Conservation (phyloP, 768 basidiomycete genomes). For the Tulasnella sp. region DNA sequence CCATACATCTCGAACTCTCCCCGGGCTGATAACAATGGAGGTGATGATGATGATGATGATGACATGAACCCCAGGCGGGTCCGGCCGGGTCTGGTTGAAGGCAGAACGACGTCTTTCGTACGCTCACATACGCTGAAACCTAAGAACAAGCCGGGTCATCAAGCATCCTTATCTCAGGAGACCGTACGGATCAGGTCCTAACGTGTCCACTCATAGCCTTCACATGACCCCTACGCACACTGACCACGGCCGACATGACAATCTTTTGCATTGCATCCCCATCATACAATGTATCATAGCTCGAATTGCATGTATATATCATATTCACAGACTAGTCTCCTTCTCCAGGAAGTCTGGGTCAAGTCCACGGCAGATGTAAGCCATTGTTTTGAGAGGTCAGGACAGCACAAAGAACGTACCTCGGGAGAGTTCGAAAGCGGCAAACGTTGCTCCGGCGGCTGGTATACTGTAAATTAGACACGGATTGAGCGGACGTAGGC, state of each 20-base stretch:
- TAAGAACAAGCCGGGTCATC: too few relatives aligned
- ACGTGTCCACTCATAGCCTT: neutral
- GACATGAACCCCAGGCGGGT: too few relatives aligned
- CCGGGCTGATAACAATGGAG: too few relatives aligned
- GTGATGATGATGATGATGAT: slow-evolving; percentile 3
- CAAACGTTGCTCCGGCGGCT: slow-evolving; percentile 83
- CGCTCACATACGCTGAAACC: neutral
- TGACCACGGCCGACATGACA: neutral
- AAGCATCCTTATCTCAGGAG: too few relatives aligned
- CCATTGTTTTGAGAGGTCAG: neutral
- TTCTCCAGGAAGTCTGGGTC: slow-evolving; percentile 7
- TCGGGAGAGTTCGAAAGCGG: slow-evolving; percentile 75
- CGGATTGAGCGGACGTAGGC: neutral
- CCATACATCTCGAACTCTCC: too few relatives aligned
- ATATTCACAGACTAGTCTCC: neutral
- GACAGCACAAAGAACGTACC: slow-evolving; percentile 18
- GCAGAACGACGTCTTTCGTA: neutral
- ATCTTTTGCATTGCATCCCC: neutral
- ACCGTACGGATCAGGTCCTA: neutral
- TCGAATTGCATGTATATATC: neutral
- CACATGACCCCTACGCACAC: neutral
- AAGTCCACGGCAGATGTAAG: neutral
- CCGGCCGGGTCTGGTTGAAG: neutral
- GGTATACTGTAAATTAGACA: slow-evolving; percentile 50
- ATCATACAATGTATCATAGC: neutral